Conservation (phyloP, 345 rosid species). For the Pugionium dolabratum region DNA sequence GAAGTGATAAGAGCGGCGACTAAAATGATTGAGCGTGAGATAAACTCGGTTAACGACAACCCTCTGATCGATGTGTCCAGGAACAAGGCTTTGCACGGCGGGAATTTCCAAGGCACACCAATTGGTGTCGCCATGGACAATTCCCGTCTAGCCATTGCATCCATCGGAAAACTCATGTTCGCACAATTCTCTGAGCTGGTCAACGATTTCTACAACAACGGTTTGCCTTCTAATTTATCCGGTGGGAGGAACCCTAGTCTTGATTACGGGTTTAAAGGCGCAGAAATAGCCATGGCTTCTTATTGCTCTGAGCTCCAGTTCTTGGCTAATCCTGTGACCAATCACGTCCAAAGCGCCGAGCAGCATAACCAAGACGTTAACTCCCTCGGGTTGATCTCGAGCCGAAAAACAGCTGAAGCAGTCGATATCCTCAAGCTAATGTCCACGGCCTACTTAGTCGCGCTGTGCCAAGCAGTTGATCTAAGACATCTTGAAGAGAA, state of each 20-base stretch:
- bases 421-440: slow-evolving; percentile 62
- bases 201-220: slow-evolving; percentile 79
- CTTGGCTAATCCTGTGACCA: slow-evolving; percentile 68
- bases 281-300: slow-evolving; percentile 48
- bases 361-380: slow-evolving; percentile 77
- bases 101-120: slow-evolving; percentile 74
- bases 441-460: slow-evolving; percentile 62
- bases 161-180: slow-evolving; percentile 27
- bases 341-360: slow-evolving; percentile 66
- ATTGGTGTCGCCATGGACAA: slow-evolving; percentile 79
- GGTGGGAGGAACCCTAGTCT: slow-evolving; percentile 67
- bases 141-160: slow-evolving; percentile 60
- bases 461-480: slow-evolving; percentile 63
- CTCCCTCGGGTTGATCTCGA: slow-evolving; percentile 60
- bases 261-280: too few species aligned
- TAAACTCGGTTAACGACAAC: slow-evolving; percentile 71
- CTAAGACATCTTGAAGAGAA: slow-evolving; percentile 68
- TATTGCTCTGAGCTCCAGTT: slow-evolving; percentile 68
- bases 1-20: slow-evolving; percentile 61
- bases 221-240: slow-evolving; percentile 67
- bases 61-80: slow-evolving; percentile 70
- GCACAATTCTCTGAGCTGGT: slow-evolving; percentile 69
- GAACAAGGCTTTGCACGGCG: slow-evolving; percentile 72
- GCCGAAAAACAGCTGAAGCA: slow-evolving; percentile 63
- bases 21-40: slow-evolving; percentile 62